These are phyloP conservation scores for Candida jianshihensis DNA, from an alignment of 805 yeast species.

Conservation along the genomic window DNA sequence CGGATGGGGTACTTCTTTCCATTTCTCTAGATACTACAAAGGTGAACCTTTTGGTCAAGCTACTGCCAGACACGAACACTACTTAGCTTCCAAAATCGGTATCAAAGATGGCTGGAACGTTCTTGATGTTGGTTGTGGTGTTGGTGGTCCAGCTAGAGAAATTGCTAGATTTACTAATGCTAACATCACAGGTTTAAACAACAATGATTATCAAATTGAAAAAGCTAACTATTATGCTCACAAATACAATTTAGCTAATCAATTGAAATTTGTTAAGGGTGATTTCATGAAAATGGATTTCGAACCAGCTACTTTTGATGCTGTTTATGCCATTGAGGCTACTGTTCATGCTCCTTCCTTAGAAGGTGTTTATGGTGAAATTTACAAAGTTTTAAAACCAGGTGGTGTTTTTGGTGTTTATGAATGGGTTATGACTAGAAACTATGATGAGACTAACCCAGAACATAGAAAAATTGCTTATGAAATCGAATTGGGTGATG, in stretches of 20 bases:
- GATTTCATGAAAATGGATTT: slow-evolving; percentile 99
- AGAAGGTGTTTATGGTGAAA: slow-evolving; percentile 93
- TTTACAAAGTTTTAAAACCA: slow-evolving; percentile 92
- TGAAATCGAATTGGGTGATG: slow-evolving; percentile 97
- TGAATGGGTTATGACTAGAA: slow-evolving; percentile 99
- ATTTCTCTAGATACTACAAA: slow-evolving; percentile 85
- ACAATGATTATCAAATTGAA: slow-evolving; percentile 94
- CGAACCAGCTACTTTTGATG: slow-evolving; percentile 83
- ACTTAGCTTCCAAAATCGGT: slow-evolving; percentile 80
- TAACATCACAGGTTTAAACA: slow-evolving; percentile 83
- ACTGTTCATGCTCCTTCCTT: slow-evolving; percentile 96
- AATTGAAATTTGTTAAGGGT: slow-evolving; percentile 86
- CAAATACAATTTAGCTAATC: slow-evolving; percentile 55
- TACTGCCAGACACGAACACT: slow-evolving; percentile 96
- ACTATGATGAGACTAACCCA: slow-evolving; percentile 76
- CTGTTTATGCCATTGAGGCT: slow-evolving; percentile 97
- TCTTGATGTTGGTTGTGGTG: slow-evolving; percentile 98
- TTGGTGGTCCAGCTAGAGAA: slow-evolving; percentile 99
- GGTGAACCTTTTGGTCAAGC: slow-evolving; percentile 95
- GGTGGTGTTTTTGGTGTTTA: slow-evolving; percentile 97
- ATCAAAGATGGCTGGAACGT: slow-evolving; percentile 77
- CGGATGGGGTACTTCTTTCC: slow-evolving; percentile 99
- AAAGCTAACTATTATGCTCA: slow-evolving; percentile 81
- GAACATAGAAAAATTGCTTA: slow-evolving; percentile 93
- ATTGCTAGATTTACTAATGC: slow-evolving; percentile 87